Conservation (phyloP, 495 filamentous ascomycete genomes). For the Darksidea phi region DNA sequence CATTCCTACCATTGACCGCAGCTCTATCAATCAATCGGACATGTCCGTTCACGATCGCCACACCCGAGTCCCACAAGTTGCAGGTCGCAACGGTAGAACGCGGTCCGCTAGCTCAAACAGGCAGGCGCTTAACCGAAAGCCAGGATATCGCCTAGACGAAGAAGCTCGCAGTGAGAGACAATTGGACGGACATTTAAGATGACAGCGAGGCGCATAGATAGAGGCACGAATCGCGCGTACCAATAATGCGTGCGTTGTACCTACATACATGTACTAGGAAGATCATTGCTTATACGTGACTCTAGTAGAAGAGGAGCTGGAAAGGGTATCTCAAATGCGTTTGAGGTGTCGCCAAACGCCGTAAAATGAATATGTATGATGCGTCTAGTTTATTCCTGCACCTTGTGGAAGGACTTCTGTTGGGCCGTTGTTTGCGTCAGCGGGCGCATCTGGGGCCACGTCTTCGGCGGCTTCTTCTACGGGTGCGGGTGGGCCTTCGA, state of each 20-base stretch:
- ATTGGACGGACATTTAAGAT: constrained; percentile 6
- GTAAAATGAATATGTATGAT: constrained; percentile 9
- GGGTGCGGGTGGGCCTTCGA: constrained; percentile 53
- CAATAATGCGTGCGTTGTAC: neutral
- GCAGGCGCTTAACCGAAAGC: constrained; percentile 18
- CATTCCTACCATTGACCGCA: neutral
- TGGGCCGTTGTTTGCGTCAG: neutral
- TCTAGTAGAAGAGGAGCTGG: neutral
- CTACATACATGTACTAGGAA: neutral
- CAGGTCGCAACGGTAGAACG: neutral
- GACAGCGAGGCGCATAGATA: constrained; percentile 3
- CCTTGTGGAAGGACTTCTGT: neutral
- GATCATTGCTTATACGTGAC: neutral
- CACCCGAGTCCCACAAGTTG: neutral
- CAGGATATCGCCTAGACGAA: constrained; percentile 4
- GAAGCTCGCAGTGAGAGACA: neutral
- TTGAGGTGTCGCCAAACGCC: constrained; percentile 21
- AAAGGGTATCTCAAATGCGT: constrained; percentile 28
- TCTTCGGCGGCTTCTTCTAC: constrained; percentile 6
- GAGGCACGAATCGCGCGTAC: neutral
- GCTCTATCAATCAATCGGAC: constrained; percentile 10
- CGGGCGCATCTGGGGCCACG: constrained; percentile 1
- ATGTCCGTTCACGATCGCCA: constrained; percentile 29
- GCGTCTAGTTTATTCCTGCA: neutral
- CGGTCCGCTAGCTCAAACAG: constrained; percentile 15